Conservation (phyloP, 2,329 filamentous ascomycete genomes). For the Cladosporium sp. region DNA sequence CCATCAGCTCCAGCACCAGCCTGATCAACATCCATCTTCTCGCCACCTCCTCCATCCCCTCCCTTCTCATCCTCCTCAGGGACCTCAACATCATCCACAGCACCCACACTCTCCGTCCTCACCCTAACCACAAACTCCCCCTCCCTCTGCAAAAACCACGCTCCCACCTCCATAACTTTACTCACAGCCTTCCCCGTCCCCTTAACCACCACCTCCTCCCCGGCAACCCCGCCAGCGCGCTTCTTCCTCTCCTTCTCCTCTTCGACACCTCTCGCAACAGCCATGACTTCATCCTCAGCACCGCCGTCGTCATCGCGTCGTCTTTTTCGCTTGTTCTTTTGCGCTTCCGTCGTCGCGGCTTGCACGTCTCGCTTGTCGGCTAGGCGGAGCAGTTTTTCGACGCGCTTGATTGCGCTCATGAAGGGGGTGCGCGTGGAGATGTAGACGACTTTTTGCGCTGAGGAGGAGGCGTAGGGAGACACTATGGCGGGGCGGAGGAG, state of each 20-base stretch:
- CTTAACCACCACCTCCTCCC: slow-evolving; percentile 56
- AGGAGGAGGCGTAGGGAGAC: slow-evolving; percentile 49
- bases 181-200: slow-evolving; percentile 65
- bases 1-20: not conserved
- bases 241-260: slow-evolving; percentile 18
- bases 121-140: slow-evolving; percentile 56
- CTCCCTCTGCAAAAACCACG: slow-evolving; percentile 59
- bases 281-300: slow-evolving; percentile 25
- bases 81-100: slow-evolving; percentile 62
- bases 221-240: slow-evolving; percentile 29
- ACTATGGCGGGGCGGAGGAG: slow-evolving; percentile 54
- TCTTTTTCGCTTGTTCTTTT: slow-evolving; percentile 17
- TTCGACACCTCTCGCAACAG: slow-evolving; percentile 36
- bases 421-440: slow-evolving; percentile 63
- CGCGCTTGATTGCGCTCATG: slow-evolving; percentile 63
- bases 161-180: slow-evolving; percentile 58
- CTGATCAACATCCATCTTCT: slow-evolving; percentile 13
- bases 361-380: slow-evolving; percentile 50
- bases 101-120: slow-evolving; percentile 59
- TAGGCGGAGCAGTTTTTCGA: slow-evolving; percentile 58
- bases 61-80: slow-evolving; percentile 21
- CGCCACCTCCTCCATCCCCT: slow-evolving; percentile 5
- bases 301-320: slow-evolving; percentile 13
- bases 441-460: slow-evolving; percentile 58
- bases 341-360: slow-evolving; percentile 31